These are phyloP conservation scores for Hypsizygus ulmarius DNA, from an alignment of 1,284 basidiomycete species.

Conservation along the genomic window DNA sequence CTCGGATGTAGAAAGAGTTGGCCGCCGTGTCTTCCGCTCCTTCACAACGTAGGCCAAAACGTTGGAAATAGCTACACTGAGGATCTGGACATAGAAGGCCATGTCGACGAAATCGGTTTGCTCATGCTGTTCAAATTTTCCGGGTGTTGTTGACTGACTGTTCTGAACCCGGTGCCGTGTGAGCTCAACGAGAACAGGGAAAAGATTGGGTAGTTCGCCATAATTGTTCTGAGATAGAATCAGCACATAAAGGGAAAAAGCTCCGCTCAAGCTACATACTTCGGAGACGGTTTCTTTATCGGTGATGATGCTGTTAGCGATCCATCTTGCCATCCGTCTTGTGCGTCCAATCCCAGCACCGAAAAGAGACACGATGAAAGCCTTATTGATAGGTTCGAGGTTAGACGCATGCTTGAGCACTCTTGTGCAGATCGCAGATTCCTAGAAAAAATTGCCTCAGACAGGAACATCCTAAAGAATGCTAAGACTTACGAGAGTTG, in stretches of 20 bases:
- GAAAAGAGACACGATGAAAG: slow-evolving; percentile 49
- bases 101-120: slow-evolving; percentile 59
- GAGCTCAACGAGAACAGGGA: slow-evolving; percentile 42
- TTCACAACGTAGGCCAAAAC: slow-evolving; percentile 53
- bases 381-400: slow-evolving; percentile 43
- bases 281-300: slow-evolving; percentile 23
- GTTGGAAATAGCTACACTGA: slow-evolving; percentile 55
- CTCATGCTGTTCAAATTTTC: slow-evolving; percentile 45
- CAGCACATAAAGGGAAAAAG: background rate
- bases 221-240: slow-evolving; percentile 29
- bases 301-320: slow-evolving; percentile 46
- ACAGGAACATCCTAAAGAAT: background rate
- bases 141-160: slow-evolving; percentile 17
- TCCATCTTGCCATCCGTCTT: slow-evolving; percentile 51
- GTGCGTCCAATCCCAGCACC: slow-evolving; percentile 47
- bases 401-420: slow-evolving; percentile 37
- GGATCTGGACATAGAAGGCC: slow-evolving; percentile 48
- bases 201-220: slow-evolving; percentile 43
- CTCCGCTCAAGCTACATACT: slow-evolving; percentile 27
- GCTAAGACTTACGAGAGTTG: slow-evolving; percentile 30
- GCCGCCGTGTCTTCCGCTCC: slow-evolving; percentile 32
- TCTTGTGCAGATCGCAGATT: slow-evolving; percentile 44
- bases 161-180: slow-evolving; percentile 22
- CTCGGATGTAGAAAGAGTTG: slow-evolving; percentile 12
- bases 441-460: slow-evolving; percentile 32